Evolutionary conservation across 805 yeast genomes (phyloP).

Genomic region (Starmerella geochares): DNA sequence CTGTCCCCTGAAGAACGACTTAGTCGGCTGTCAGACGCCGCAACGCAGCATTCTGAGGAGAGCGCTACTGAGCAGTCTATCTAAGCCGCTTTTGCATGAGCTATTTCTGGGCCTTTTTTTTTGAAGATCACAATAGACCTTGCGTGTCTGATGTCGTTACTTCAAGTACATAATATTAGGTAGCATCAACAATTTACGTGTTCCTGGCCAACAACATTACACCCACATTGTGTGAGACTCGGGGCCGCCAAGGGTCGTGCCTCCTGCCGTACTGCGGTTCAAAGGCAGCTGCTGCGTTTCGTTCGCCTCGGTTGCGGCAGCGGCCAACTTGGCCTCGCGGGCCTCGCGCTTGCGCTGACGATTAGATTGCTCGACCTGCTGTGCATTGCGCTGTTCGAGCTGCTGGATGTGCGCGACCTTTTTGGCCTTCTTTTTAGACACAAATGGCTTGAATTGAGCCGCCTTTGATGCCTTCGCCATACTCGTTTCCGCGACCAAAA

Average conservation of each 20-base stretch:
- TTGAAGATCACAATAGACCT: background rate
- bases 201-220: background rate
- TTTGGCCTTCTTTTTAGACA: slow-evolving; percentile 26
- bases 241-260: slow-evolving; percentile 26
- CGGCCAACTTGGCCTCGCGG: slow-evolving; percentile 17
- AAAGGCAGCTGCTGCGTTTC: slow-evolving; percentile 4
- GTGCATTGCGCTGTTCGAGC: slow-evolving; percentile 5
- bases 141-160: background rate
- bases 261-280: slow-evolving; percentile 14
- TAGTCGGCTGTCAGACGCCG: too few species aligned
- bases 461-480: slow-evolving; percentile 11
- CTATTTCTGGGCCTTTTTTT: too few species aligned
- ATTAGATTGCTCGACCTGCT: slow-evolving; percentile 14
- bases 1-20: too few species aligned
- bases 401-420: slow-evolving; percentile 21
- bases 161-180: background rate
- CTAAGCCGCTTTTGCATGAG: too few species aligned
- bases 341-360: slow-evolving; percentile 22
- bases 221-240: slow-evolving; percentile 23
- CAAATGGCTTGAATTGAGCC: slow-evolving; percentile 8
- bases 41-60: too few species aligned
- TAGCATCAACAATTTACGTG: background rate
- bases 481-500: background rate
- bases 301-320: slow-evolving; percentile 1
- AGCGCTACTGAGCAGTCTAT: too few species aligned